Evolutionary conservation across 2,329 filamentous ascomycete genomes (phyloP).

Genomic region (Lachnellula cervina): DNA sequence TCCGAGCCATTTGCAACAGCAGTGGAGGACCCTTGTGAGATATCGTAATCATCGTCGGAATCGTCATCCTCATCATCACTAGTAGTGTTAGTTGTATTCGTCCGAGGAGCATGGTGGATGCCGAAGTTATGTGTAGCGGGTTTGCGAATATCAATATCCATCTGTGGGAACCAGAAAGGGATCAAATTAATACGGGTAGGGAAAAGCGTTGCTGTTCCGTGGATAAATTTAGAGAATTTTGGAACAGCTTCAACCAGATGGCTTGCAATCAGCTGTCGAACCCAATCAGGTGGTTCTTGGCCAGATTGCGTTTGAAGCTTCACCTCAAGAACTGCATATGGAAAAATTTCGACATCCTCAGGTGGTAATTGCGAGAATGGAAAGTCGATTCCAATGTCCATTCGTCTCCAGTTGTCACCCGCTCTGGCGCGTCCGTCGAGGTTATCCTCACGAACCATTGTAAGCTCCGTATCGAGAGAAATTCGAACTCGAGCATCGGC

Average conservation of each 20-base stretch:
- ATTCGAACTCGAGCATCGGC: conserved; percentile 95
- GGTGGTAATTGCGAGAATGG: conserved; percentile 86
- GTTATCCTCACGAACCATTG: conserved; percentile 94
- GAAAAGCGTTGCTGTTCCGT: conserved; percentile 84
- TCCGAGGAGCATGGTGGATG: conserved; percentile 74
- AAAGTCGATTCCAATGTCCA: conserved; percentile 95
- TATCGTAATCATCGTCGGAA: conserved; percentile 65
- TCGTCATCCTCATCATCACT: conserved; percentile 73
- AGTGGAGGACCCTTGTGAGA: conserved; percentile 36
- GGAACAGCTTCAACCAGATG: conserved; percentile 98
- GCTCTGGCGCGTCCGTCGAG: conserved; percentile 70
- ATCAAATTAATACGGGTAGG: conserved; percentile 82
- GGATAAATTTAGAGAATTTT: conserved; percentile 99
- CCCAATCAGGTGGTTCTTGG: conserved; percentile 94
- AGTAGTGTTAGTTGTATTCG: conserved; percentile 70
- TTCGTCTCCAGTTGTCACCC: conserved; percentile 91
- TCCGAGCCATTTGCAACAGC: conserved; percentile 15
- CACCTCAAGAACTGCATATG: conserved; percentile 93
- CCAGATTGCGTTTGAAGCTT: conserved; percentile 96
- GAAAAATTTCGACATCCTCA: conserved; percentile 84
- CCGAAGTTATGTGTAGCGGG: conserved; percentile 84
- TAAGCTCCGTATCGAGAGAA: conserved; percentile 91
- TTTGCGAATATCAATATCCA: conserved; percentile 96
- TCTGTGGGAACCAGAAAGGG: conserved; percentile 97
- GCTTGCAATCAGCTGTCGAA: conserved; percentile 84